These are phyloP conservation scores for Prunus armeniaca DNA, from an alignment of 306 rosid genomes.

Conservation along the genomic window DNA sequence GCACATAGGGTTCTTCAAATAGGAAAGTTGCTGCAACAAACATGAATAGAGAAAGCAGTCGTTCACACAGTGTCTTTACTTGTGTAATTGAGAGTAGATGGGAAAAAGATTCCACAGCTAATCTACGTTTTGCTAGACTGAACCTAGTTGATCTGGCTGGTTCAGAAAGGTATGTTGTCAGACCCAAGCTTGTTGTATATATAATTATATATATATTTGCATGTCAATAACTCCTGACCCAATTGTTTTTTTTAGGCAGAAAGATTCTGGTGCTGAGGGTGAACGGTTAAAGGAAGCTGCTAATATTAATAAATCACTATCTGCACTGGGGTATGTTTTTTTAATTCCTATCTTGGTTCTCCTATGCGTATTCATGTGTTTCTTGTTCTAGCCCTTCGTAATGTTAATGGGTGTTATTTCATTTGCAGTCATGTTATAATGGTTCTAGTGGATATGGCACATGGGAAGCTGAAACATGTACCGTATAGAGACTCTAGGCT, in stretches of 20 bases:
- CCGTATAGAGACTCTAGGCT: constrained; percentile 96
- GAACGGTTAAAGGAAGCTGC: constrained; percentile 99
- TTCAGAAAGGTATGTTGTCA: constrained; percentile 71
- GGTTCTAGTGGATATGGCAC: constrained; percentile 93
- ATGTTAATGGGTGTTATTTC: constrained; percentile 12
- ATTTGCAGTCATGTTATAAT: constrained; percentile 87
- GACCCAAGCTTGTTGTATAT: constrained; percentile 19
- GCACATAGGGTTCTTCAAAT: constrained; percentile 83
- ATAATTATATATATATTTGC: not conserved
- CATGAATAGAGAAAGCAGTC: constrained; percentile 98
- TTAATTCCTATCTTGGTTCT: constrained; percentile 3
- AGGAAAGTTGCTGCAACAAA: constrained; percentile 97
- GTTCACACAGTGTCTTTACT: constrained; percentile 96
- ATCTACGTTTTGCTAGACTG: constrained; percentile 86
- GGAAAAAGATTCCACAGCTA: constrained; percentile 90
- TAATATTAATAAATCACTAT: constrained; percentile 83
- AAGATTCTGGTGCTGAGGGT: constrained; percentile 99
- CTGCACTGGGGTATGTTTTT: constrained; percentile 77
- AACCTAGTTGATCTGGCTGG: constrained; percentile 98
- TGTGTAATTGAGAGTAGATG: constrained; percentile 95
- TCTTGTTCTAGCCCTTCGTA: constrained; percentile 1
- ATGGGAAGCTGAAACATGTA: constrained; percentile 86
- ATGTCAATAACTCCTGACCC: constrained; percentile 4
- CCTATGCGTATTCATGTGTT: not conserved
- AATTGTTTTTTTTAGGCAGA: constrained; percentile 59